Evolutionary conservation across 1,139 yeast genomes (phyloP).

Genomic region (Hyphopichia buzzinii): DNA sequence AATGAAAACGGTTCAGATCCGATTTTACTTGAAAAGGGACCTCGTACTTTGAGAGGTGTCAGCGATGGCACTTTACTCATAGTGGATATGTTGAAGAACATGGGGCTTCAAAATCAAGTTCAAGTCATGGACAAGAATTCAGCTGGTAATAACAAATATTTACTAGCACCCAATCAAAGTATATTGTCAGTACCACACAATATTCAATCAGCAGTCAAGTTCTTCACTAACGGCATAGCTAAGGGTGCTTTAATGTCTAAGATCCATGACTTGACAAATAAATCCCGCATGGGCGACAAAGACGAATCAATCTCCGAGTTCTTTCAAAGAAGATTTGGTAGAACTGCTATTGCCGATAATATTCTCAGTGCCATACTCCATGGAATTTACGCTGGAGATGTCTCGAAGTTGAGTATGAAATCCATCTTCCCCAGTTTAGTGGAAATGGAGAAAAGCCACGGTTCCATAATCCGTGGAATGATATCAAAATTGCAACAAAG

Average conservation of each 20-base stretch:
- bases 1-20: constrained; percentile 7
- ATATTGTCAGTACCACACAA: constrained; percentile 58
- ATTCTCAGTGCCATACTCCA: constrained; percentile 79
- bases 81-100: constrained; percentile 52
- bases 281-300: constrained; percentile 12
- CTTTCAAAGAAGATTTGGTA: constrained; percentile 67
- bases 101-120: constrained; percentile 42
- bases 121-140: constrained; percentile 49
- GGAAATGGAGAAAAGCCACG: constrained; percentile 56
- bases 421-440: constrained; percentile 54
- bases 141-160: constrained; percentile 60
- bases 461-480: constrained; percentile 51
- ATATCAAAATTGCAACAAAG: constrained; percentile 12
- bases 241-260: constrained; percentile 31
- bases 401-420: constrained; percentile 60
- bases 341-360: constrained; percentile 52
- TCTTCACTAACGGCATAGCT: constrained; percentile 42
- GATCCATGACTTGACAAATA: constrained; percentile 43
- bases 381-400: constrained; percentile 92
- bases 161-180: constrained; percentile 38
- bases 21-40: constrained; percentile 64
- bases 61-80: constrained; percentile 63
- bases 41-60: constrained; percentile 70
- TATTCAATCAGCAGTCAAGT: constrained; percentile 32
- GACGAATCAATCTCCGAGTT: constrained; percentile 79